These are phyloP conservation scores for Gastrolobium bilobum DNA, from an alignment of 306 rosid genomes.

Conservation along the genomic window DNA sequence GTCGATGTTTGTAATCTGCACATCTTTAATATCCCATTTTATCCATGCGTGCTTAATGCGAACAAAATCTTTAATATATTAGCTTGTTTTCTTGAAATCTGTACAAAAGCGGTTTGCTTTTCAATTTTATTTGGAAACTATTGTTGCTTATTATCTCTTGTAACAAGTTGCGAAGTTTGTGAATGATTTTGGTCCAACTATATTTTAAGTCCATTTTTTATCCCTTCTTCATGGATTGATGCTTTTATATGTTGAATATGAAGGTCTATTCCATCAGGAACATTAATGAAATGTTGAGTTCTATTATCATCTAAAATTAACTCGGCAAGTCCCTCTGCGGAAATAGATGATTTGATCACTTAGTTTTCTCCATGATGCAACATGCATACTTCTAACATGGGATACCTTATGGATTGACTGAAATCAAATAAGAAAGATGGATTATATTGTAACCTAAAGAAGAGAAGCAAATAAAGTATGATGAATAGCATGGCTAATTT, in stretches of 20 bases:
- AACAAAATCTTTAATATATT: conserved; percentile 3
- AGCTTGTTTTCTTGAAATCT: conserved; percentile 11
- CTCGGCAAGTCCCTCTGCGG: no score
- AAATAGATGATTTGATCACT: no score
- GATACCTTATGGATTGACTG: neutral
- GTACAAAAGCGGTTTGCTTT: conserved; percentile 6
- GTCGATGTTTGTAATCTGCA: conserved; percentile 17
- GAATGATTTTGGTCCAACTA: neutral
- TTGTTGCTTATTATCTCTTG: neutral
- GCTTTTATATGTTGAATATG: neutral
- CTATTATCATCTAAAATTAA: neutral
- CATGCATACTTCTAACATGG: neutral
- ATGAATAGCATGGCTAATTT: neutral
- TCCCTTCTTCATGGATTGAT: neutral
- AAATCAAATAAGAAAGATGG: neutral
- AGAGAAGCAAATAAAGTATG: neutral
- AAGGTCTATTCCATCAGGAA: neutral
- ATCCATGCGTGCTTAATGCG: neutral
- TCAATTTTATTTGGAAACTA: neutral
- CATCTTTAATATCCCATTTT: conserved; percentile 1
- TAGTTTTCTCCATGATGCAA: no score
- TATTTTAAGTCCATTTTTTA: neutral
- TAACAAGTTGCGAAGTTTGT: neutral
- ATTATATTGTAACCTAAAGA: neutral
- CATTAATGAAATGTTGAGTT: neutral